phyloP scores from a whole-genome alignment of 2,329 filamentous ascomycete genomes.

The Mycosphaerella sp. region DNA sequence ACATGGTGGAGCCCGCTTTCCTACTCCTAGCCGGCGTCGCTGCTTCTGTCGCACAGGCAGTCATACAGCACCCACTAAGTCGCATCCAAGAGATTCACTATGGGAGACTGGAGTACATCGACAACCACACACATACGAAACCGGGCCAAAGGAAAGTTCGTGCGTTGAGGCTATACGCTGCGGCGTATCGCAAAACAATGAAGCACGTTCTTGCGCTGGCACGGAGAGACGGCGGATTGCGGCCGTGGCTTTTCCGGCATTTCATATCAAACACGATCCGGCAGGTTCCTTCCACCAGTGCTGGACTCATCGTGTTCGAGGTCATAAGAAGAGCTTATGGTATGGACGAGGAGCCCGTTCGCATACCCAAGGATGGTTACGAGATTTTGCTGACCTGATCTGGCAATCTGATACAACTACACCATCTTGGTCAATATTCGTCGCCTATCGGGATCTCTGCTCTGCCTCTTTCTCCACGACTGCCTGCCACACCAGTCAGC shows the following conservation, averaged over 20 bases:
- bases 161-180: constrained; percentile 60
- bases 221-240: constrained; percentile 50
- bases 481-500: constrained; percentile 17
- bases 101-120: constrained; percentile 64
- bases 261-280: constrained; percentile 67
- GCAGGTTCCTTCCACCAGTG: constrained; percentile 70
- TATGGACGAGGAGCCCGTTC: constrained; percentile 54
- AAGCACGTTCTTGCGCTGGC: constrained; percentile 55
- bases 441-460: constrained; percentile 10
- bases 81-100: constrained; percentile 68
- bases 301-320: constrained; percentile 73
- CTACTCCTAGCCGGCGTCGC: constrained; percentile 61
- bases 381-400: constrained; percentile 57
- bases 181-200: constrained; percentile 63
- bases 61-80: constrained; percentile 63
- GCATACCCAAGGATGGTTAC: constrained; percentile 62
- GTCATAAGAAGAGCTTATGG: constrained; percentile 67
- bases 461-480: constrained; percentile 14
- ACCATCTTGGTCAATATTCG: not conserved
- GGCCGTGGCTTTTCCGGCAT: constrained; percentile 61
- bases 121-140: constrained; percentile 46
- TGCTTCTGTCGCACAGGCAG: constrained; percentile 62
- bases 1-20: constrained; percentile 67
- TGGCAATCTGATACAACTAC: not conserved
- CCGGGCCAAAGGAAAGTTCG: constrained; percentile 39